Evolutionary conservation across 2,329 filamentous ascomycete genomes (phyloP), one percentile per base, ranked within the genome.

Genomic region (Blumeria graminis): DNA sequence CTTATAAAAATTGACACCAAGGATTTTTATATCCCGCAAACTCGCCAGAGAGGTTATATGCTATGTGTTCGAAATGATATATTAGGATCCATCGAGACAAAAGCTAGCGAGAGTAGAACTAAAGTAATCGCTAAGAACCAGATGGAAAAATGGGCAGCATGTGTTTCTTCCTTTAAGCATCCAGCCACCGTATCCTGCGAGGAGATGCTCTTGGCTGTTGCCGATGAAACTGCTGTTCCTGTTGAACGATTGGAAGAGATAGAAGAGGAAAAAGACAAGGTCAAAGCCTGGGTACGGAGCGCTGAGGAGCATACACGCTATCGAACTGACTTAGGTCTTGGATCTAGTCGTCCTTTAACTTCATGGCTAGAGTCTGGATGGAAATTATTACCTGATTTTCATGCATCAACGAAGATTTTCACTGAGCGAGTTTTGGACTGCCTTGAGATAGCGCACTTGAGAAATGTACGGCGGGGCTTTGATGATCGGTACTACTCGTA

Each of bases 21-120:
- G 63, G 68, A 82, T 3, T 87, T 75, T 61, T 85, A 86, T 58
- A 68, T 89, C 0, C 86, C 86, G 0, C 85, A 90, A 56, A 86
- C 81, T 0, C 71, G 81, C 1, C 67, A 70, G 43, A 71, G 81
- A 36, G 75, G 74, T 1, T 84, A 84, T 62, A 70, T 81, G 60
- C 63, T 82, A 34, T 76, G 74, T 13, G 63, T 82, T n/a, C 70
- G 76, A 57, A 67, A 55, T 7, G 48, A n/a, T 55, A 45, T 43
- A 14, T 58, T 56, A 38, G 53, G 33, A 34, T 36, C 28, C 18
- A 28, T 13, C n/a, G 43, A 13, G 22, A 14, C 16, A 28, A 18
- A 18, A 18, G 11, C 4, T 43, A n/a, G 43, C 33, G 9, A 39
- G 7, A 34, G 35, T 5, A 38, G 51, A 3, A 18, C 28, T 10